Percentiles rank a stretch among this genome's conserved stretches.
Conservation (phyloP, 2,329 filamentous ascomycete genomes). For the Rhytidhysteron rufulum region DNA sequence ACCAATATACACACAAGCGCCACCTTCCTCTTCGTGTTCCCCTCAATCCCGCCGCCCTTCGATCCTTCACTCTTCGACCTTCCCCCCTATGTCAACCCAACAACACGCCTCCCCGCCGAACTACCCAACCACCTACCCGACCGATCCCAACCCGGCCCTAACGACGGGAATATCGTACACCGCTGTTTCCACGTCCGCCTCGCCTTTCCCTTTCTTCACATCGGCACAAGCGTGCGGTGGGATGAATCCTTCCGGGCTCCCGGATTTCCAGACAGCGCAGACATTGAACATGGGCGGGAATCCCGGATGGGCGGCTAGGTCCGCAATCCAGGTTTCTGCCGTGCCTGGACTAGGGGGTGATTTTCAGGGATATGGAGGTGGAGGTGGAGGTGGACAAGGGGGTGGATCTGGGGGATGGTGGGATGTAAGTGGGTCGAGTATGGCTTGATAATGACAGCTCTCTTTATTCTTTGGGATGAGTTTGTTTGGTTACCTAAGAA, state of each 20-base stretch:
- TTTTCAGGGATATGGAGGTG: not conserved
- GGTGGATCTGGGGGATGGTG: not conserved
- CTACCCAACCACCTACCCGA: not conserved
- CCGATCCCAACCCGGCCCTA: not conserved
- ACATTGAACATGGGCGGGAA: conserved; percentile 1
- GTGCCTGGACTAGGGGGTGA: not conserved
- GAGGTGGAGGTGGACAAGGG: not conserved
- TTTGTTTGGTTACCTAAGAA: too few species aligned
- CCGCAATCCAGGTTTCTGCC: too few species aligned
- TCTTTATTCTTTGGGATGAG: too few species aligned
- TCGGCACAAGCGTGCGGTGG: too few species aligned
- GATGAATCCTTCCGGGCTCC: not conserved
- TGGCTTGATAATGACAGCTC: too few species aligned
- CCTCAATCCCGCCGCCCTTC: not conserved
- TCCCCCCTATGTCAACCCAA: not conserved
- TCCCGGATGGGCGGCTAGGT: not conserved
- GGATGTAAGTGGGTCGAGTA: too few species aligned
- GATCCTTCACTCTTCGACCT: not conserved
- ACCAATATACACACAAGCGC: not conserved
- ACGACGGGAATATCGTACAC: not conserved
- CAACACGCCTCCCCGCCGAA: not conserved
- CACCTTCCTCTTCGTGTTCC: not conserved
- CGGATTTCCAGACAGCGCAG: not conserved
- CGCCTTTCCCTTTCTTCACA: not conserved
- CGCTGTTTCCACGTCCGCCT: not conserved